These are phyloP conservation scores for Fraxinus greggii DNA, from an alignment of 305 asterid genomes.

Conservation along the genomic window DNA sequence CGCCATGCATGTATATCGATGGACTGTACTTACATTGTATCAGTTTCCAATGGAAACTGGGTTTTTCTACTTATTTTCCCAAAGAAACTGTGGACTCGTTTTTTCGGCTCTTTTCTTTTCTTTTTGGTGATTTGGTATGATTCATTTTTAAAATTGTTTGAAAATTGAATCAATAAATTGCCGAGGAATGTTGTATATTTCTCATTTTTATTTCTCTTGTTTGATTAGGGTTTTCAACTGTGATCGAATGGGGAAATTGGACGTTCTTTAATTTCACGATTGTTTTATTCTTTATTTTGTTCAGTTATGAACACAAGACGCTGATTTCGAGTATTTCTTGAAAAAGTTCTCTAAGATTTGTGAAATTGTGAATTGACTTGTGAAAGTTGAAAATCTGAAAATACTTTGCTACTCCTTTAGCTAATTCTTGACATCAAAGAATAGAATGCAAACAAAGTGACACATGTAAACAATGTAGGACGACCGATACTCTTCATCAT, in stretches of 20 bases:
- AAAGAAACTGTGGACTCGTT: background rate
- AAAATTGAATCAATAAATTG: background rate
- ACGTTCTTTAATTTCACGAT: background rate
- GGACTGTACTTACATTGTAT: background rate
- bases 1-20: background rate
- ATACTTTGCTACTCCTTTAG: background rate
- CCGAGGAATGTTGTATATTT: background rate
- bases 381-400: background rate
- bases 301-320: background rate
- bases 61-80: background rate
- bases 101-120: background rate
- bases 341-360: background rate
- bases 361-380: background rate
- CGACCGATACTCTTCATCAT: too few relatives aligned
- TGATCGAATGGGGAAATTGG: background rate
- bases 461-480: too few relatives aligned
- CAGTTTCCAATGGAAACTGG: background rate
- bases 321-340: background rate
- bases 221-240: background rate
- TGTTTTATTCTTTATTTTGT: background rate
- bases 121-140: background rate
- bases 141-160: background rate
- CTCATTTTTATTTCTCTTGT: background rate
- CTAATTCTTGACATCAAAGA: background rate
- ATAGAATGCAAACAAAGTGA: too few relatives aligned